phyloP scores from a whole-genome alignment of 1,284 basidiomycete species.

The Wolfiporia cocos region DNA sequence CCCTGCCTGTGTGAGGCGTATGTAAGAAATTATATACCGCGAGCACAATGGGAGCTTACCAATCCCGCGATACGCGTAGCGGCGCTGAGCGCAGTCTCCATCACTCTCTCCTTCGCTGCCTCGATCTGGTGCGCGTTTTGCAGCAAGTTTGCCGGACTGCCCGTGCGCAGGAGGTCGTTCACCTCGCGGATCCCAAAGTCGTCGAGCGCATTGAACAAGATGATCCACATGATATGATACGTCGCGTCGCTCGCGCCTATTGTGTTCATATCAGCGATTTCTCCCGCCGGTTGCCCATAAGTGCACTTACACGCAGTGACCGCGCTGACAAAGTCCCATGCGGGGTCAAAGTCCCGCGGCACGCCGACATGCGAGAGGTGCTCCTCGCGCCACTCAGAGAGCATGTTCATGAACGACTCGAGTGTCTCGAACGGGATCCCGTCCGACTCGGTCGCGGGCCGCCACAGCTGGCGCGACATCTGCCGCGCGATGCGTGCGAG shows the following conservation, averaged over 20 bases:
- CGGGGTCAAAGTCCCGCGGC: constrained; percentile 73
- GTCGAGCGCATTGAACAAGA: constrained; percentile 71
- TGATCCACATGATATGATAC: constrained; percentile 88
- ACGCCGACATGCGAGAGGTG: constrained; percentile 79
- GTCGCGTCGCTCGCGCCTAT: constrained; percentile 80
- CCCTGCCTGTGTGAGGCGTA: constrained; percentile 45
- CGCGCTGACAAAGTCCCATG: constrained; percentile 88
- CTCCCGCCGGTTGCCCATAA: not conserved
- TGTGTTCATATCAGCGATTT: not conserved
- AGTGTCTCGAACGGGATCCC: constrained; percentile 71
- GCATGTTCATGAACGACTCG: constrained; percentile 48
- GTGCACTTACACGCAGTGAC: constrained; percentile 57
- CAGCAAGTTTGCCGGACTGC: constrained; percentile 29
- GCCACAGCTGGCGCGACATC: constrained; percentile 76
- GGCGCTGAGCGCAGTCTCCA: constrained; percentile 77
- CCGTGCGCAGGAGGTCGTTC: constrained; percentile 39
- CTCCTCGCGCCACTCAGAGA: constrained; percentile 71
- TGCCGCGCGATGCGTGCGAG: constrained; percentile 75
- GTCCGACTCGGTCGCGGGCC: constrained; percentile 63
- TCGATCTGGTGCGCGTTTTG: constrained; percentile 50
- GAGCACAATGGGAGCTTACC: constrained; percentile 33
- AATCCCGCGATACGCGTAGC: constrained; percentile 84
- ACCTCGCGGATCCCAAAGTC: constrained; percentile 79
- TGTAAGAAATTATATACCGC: not conserved
- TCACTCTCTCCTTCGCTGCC: constrained; percentile 58